Conservation (phyloP, 2,329 filamentous ascomycete species). For the Pseudogymnoascus sp. region DNA sequence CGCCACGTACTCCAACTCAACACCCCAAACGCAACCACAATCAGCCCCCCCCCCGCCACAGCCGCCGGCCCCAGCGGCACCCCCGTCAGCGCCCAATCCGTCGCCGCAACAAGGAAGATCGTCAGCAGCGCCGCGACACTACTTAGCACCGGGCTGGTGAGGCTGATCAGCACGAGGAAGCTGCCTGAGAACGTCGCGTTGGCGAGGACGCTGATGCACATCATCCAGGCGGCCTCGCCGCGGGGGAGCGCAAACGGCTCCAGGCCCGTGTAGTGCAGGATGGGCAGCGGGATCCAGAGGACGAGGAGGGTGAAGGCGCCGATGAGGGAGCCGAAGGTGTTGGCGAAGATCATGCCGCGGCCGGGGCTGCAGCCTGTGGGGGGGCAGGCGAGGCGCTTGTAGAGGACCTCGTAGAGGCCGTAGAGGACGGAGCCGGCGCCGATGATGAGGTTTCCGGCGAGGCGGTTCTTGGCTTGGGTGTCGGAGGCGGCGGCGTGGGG, state of each 20-base stretch:
- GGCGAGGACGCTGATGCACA: conserved; percentile 70
- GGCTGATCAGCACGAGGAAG: conserved; percentile 84
- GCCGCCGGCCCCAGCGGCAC: conserved; percentile 66
- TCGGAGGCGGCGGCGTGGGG: conserved; percentile 21
- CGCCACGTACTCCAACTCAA: conserved; percentile 86
- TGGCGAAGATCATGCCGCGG: conserved; percentile 95
- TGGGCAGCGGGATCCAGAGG: conserved; percentile 83
- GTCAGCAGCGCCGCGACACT: conserved; percentile 90
- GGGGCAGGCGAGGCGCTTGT: conserved; percentile 88
- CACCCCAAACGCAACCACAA: conserved; percentile 79
- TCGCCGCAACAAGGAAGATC: conserved; percentile 91
- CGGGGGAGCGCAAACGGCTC: conserved; percentile 77
- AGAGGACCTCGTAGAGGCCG: conserved; percentile 93
- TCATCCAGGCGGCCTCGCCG: conserved; percentile 69
- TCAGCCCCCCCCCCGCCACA: conserved; percentile 73
- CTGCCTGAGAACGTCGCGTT: conserved; percentile 91
- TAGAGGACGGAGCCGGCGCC: conserved; percentile 86
- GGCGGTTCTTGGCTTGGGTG: conserved; percentile 52
- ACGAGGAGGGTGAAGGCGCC: conserved; percentile 78
- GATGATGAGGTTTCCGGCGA: conserved; percentile 85
- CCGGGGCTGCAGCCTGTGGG: conserved; percentile 66
- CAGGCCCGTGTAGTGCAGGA: conserved; percentile 69
- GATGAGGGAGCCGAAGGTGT: conserved; percentile 81
- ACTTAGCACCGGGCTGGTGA: conserved; percentile 86
- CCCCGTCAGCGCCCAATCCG: conserved; percentile 80